Conservation (phyloP, 768 basidiomycete species). For the Kwoniella sp. region DNA sequence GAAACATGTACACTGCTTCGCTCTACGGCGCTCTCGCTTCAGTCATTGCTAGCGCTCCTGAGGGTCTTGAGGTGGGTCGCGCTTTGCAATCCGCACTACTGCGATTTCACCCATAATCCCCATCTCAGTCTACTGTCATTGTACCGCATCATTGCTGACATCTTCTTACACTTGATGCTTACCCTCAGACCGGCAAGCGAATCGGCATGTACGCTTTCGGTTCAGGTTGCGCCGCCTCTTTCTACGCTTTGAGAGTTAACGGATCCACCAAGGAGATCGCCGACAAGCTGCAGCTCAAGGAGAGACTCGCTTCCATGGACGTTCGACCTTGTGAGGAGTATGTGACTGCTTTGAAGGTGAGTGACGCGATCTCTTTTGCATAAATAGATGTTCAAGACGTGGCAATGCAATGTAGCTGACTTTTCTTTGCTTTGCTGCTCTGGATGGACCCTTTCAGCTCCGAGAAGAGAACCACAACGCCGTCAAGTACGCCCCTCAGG, state of each 20-base stretch:
- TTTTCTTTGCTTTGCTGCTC: not conserved
- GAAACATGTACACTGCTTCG: conserved; percentile 98
- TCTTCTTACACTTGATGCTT: not conserved
- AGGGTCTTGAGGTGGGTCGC: conserved; percentile 60
- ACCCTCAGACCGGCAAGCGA: conserved; percentile 66
- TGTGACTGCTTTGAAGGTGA: conserved; percentile 69
- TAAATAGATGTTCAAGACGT: too few species aligned
- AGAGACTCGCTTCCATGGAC: conserved; percentile 78
- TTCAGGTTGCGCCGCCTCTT: conserved; percentile 88
- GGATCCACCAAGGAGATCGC: conserved; percentile 82
- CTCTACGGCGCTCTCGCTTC: conserved; percentile 93
- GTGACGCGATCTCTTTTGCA: conserved; percentile 31
- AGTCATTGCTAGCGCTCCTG: conserved; percentile 72
- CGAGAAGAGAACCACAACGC: conserved; percentile 97
- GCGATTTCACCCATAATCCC: too few species aligned
- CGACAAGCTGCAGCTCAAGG: conserved; percentile 76
- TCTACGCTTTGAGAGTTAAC: conserved; percentile 85
- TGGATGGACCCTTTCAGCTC: conserved; percentile 62
- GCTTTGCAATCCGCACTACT: not conserved
- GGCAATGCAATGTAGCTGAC: conserved; percentile 16
- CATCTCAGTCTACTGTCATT: too few species aligned
- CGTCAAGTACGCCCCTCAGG: conserved; percentile 77
- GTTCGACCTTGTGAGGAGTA: conserved; percentile 92
- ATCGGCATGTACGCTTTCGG: conserved; percentile 96
- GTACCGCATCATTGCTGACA: not conserved